Evolutionary conservation across 495 filamentous ascomycete genomes (phyloP), one percentile per base, ranked within the genome.

Genomic region (Penicillium subrubescens): DNA sequence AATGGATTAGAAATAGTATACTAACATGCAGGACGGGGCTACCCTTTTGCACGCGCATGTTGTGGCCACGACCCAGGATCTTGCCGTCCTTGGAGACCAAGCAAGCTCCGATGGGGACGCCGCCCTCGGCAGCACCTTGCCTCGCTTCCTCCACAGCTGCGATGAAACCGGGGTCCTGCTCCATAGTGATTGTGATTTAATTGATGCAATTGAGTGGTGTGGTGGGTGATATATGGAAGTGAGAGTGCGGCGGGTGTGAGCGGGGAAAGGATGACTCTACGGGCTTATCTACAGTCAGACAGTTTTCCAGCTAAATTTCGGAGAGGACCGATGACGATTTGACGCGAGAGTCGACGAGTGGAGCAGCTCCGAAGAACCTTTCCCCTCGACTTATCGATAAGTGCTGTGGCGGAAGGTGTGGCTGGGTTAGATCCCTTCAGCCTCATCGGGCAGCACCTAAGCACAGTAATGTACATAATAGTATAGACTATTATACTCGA

Each of bases 101-200:
- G 25, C 85, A 88, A 31, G 92, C 92, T 25, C 92, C 92, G 59
- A 95, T 95, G 71, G 92, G 92, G 2, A 95, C 83, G 33, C 92
- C 92, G 34, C 91, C 90, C 77, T 94, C 91, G n/a, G 80, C 73
- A 48, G 82, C 85, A 34, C 89, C 86, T 48, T 82, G 75, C 67
- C 82, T 86, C 1, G 91, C 91, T 71, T 96, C 92, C 62, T 91
- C 89, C n/a, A 93, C 75, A n/a, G 92, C 91, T 31, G 79, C 81
- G 63, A 81, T 75, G 63, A 85, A 84, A 43, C 83, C 82, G 4
- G 77, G 78, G 46, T 83, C 78, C 44, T 77, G 71, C 31, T 83
- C 77, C 80, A 84, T 83, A 23, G 35, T 74, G 64, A 35, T 21
- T 19, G 14, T 56, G 6, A 1, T 37, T 17, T 10, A 39, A 56